phyloP scores from a whole-genome alignment of 352 stramenopile genomes.

The Phytophthora sojae region DNA sequence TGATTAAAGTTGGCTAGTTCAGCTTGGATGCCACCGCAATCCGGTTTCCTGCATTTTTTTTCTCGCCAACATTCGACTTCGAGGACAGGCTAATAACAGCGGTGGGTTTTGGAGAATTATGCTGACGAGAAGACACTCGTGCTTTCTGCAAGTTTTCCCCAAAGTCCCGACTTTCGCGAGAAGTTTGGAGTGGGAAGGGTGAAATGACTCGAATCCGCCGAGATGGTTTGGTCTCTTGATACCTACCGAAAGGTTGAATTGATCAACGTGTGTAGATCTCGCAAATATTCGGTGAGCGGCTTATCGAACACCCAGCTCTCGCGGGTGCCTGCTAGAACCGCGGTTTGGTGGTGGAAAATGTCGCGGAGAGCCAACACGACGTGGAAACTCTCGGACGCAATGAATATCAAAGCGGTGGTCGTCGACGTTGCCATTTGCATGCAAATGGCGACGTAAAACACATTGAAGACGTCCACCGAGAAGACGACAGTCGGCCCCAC shows the following conservation, averaged over 20 bases:
- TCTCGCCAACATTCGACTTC: background rate
- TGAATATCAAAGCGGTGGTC: background rate
- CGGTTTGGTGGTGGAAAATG: background rate
- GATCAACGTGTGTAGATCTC: background rate
- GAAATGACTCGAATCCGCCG: background rate
- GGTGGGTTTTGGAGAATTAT: too few species aligned
- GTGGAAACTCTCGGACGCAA: background rate
- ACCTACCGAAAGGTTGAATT: background rate
- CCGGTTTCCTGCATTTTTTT: background rate
- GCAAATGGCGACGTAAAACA: constrained; percentile 4
- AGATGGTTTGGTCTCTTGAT: background rate
- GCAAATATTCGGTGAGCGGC: background rate
- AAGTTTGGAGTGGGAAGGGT: background rate
- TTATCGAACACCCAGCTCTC: background rate
- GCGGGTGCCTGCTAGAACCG: background rate
- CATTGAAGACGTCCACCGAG: constrained; percentile 1
- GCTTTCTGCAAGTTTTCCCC: background rate
- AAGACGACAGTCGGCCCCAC: background rate
- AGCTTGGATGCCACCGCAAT: background rate
- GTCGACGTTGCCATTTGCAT: constrained; percentile 2
- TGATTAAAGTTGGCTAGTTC: background rate
- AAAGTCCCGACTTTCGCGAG: background rate
- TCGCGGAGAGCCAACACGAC: background rate
- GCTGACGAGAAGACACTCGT: background rate
- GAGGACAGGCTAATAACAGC: background rate